These are phyloP conservation scores for Chaetomiaceae sp. DNA, from an alignment of 2,329 filamentous ascomycete genomes.

Conservation along the genomic window DNA sequence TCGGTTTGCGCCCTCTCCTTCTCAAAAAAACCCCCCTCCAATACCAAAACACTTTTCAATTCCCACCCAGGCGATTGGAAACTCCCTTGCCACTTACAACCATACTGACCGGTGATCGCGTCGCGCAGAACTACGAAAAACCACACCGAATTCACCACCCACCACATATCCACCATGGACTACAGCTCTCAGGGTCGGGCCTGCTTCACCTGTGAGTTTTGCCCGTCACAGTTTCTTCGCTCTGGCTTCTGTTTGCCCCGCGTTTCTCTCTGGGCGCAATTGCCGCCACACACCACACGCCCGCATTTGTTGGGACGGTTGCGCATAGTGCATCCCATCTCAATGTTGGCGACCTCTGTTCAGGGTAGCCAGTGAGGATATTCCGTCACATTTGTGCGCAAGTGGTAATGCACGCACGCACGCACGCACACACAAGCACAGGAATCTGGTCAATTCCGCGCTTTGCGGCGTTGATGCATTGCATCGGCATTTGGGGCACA, in stretches of 20 bases:
- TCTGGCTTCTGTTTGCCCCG: conserved; percentile 24
- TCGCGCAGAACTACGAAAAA: conserved; percentile 15
- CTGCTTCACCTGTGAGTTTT: conserved; percentile 51
- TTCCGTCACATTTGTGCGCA: not conserved
- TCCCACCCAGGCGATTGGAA: conserved; percentile 12
- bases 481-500: not conserved
- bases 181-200: conserved; percentile 35
- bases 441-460: conserved; percentile 6
- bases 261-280: conserved; percentile 18
- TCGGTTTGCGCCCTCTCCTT: conserved; percentile 20
- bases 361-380: not conserved
- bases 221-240: conserved; percentile 20
- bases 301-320: conserved; percentile 1
- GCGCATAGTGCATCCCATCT: conserved; percentile 12
- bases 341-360: conserved; percentile 7
- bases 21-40: conserved; percentile 23
- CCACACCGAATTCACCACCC: conserved; percentile 11
- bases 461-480: conserved; percentile 4
- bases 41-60: conserved; percentile 23
- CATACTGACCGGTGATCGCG: conserved; percentile 22
- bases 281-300: conserved; percentile 18
- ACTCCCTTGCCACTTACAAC: conserved; percentile 17
- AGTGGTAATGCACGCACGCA: conserved; percentile 1
- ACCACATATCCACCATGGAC: conserved; percentile 33
- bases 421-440: not conserved